Evolutionary conservation across 306 rosid species (phyloP).

Genomic region (Lablab purpureus): DNA sequence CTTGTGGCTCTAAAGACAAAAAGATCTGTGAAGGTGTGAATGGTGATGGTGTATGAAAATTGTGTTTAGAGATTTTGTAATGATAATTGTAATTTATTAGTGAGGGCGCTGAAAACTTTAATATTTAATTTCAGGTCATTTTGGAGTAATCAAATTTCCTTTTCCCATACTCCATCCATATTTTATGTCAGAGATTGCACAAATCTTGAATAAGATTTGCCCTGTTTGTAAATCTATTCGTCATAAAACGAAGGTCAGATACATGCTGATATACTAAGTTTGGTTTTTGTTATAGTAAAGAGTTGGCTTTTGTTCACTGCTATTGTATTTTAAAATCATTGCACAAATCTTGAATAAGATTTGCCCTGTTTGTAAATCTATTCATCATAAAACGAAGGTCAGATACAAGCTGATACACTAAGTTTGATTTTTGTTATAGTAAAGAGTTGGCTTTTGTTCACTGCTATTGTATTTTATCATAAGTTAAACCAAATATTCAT

Average conservation of each 20-base stretch:
- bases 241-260: constrained; percentile 76
- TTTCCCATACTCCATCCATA: constrained; percentile 77
- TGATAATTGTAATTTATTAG: constrained; percentile 24
- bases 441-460: neutral
- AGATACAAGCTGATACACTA: constrained; percentile 43
- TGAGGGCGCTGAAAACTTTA: constrained; percentile 46
- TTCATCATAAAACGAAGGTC: constrained; percentile 76
- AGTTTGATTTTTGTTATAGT: neutral
- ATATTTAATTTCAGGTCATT: constrained; percentile 77
- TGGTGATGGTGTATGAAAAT: constrained; percentile 38
- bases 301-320: constrained; percentile 23
- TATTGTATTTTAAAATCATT: constrained; percentile 1
- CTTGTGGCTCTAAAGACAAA: constrained; percentile 70
- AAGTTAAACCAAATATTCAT: neutral
- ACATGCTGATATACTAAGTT: constrained; percentile 7
- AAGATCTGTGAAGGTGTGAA: constrained; percentile 78
- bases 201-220: constrained; percentile 82
- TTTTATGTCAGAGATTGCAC: constrained; percentile 77
- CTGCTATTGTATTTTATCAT: neutral
- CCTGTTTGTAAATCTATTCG: constrained; percentile 81
- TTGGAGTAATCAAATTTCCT: constrained; percentile 79
- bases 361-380: constrained; percentile 85
- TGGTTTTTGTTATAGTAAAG: neutral
- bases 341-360: constrained; percentile 83
- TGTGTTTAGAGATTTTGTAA: constrained; percentile 30